A percentile compares a stretch with the other conserved stretches of the same genome.
These are phyloP conservation scores for Chenopodium album DNA, from an alignment of 148 eudicot genomes.

Conservation along the genomic window DNA sequence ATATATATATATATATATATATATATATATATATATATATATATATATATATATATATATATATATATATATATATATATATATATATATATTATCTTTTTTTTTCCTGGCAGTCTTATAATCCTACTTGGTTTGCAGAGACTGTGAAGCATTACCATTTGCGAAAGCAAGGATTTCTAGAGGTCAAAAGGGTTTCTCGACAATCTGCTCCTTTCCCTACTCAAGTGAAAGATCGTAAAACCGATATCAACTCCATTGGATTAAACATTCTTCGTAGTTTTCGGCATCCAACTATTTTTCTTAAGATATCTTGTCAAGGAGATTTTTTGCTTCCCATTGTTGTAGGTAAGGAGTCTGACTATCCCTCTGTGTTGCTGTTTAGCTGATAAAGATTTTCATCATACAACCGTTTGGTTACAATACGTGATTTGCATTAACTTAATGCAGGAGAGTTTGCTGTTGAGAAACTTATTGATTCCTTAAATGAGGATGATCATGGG, in stretches of 20 bases:
- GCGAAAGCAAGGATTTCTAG: slow-evolving; percentile 59
- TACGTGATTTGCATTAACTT: neutral
- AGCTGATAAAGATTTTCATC: slow-evolving; percentile 15
- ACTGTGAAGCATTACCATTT: slow-evolving; percentile 57
- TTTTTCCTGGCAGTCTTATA: neutral
- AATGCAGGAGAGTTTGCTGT: slow-evolving; percentile 72
- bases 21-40: too few relatives aligned
- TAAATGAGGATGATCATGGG: slow-evolving; percentile 47
- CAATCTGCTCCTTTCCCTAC: slow-evolving; percentile 35
- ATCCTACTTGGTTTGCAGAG: slow-evolving; percentile 43
- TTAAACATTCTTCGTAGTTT: slow-evolving; percentile 56
- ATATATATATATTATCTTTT: too few relatives aligned
- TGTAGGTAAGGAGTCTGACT: slow-evolving; percentile 51
- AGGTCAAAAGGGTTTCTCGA: slow-evolving; percentile 37
- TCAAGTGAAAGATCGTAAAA: slow-evolving; percentile 35
- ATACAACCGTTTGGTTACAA: neutral
- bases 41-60: too few relatives aligned
- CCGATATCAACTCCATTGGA: slow-evolving; percentile 42
- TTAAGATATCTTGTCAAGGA: slow-evolving; percentile 77
- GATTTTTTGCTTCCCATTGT: slow-evolving; percentile 69
- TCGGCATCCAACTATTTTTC: slow-evolving; percentile 68
- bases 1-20: too few relatives aligned
- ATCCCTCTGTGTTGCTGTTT: slow-evolving; percentile 15
- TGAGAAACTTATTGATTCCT: slow-evolving; percentile 58
- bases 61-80: too few relatives aligned